These are phyloP conservation scores for Cystobasidium slooffiae DNA, from an alignment of 1,284 basidiomycete species.

Conservation along the genomic window DNA sequence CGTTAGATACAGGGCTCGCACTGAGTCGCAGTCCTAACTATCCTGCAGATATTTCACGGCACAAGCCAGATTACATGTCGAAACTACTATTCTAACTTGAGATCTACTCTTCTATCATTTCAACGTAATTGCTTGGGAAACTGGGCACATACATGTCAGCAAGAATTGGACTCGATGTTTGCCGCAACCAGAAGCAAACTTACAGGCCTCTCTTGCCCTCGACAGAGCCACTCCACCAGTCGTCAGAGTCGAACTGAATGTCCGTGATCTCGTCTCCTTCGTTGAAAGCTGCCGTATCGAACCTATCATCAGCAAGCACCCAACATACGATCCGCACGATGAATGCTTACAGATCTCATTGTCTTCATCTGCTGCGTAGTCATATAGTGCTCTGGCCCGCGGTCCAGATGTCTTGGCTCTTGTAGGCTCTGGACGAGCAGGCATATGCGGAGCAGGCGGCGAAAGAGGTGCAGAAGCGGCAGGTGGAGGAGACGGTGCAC, in stretches of 20 bases:
- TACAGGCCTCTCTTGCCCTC: constrained; percentile 71
- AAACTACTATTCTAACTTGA: background rate
- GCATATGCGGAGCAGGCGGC: constrained; percentile 57
- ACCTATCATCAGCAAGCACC: background rate
- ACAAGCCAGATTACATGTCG: background rate
- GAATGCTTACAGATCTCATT: constrained; percentile 69
- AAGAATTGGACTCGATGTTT: background rate
- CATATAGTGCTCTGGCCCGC: constrained; percentile 73
- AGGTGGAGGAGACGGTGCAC: constrained; percentile 57
- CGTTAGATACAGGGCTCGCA: too few relatives aligned
- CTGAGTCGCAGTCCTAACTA: too few relatives aligned
- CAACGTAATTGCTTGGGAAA: constrained; percentile 70
- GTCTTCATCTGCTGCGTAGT: constrained; percentile 83
- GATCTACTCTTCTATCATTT: constrained; percentile 41
- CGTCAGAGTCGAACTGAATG: constrained; percentile 71
- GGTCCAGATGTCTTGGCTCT: constrained; percentile 60
- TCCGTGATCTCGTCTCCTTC: constrained; percentile 77
- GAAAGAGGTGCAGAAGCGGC: constrained; percentile 58
- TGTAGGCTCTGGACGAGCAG: constrained; percentile 47
- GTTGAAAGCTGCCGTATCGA: constrained; percentile 62
- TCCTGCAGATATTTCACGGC: background rate
- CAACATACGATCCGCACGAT: background rate
- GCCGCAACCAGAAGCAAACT: background rate
- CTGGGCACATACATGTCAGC: constrained; percentile 25
- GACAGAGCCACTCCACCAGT: constrained; percentile 83